These are phyloP conservation scores for Globisporangium acanthophoron DNA, from an alignment of 352 stramenopile genomes.

Conservation along the genomic window DNA sequence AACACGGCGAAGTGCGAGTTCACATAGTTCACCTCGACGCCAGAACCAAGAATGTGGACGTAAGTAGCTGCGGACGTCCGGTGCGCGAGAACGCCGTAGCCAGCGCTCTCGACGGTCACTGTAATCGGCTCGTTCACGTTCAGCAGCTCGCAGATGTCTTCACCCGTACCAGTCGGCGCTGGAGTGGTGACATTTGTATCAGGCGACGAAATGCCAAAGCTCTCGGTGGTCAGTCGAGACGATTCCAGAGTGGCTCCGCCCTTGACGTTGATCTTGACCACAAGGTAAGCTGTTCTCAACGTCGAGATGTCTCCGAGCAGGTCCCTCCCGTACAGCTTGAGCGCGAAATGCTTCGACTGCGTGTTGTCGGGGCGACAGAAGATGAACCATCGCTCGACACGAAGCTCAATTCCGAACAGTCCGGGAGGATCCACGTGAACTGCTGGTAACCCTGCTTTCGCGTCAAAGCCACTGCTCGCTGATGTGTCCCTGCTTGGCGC, in stretches of 20 bases:
- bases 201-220: background rate
- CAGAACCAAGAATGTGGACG: conserved; percentile 31
- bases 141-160: conserved; percentile 47
- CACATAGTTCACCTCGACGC: conserved; percentile 59
- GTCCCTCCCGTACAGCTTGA: conserved; percentile 33
- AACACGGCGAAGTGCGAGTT: conserved; percentile 40
- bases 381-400: conserved; percentile 44
- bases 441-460: background rate
- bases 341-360: conserved; percentile 29
- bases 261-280: conserved; percentile 26
- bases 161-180: conserved; percentile 4
- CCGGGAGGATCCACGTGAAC: background rate
- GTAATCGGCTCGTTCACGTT: conserved; percentile 21
- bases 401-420: conserved; percentile 35
- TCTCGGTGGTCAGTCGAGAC: conserved; percentile 21
- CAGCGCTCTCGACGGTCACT: conserved; percentile 37
- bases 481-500: background rate
- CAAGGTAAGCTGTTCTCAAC: conserved; percentile 22
- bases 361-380: conserved; percentile 49
- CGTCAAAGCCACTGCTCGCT: background rate
- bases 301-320: conserved; percentile 40
- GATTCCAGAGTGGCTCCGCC: conserved; percentile 38
- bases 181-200: background rate
- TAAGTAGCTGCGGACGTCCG: conserved; percentile 36
- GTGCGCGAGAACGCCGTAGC: conserved; percentile 37